These are phyloP conservation scores for Turnera subulata DNA, from an alignment of 345 rosid species.

Conservation along the genomic window DNA sequence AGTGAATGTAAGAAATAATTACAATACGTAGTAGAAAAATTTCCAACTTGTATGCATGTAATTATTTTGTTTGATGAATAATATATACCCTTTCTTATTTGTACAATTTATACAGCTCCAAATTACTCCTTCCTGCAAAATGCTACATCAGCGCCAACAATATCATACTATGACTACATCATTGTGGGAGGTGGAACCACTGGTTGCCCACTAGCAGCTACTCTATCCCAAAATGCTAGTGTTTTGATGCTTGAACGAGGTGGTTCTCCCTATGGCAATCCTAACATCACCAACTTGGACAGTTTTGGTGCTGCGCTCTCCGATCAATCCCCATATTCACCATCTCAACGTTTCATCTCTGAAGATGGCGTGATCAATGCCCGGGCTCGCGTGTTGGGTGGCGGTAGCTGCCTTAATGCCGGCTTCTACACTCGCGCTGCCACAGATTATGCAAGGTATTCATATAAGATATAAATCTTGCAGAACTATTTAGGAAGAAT, in stretches of 20 bases:
- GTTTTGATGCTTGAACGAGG: conserved; percentile 28
- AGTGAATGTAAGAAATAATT: too few relatives aligned
- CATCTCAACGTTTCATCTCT: conserved; percentile 28
- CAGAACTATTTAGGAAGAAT: too few relatives aligned
- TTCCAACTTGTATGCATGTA: too few relatives aligned
- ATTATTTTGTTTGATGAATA: too few relatives aligned
- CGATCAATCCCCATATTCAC: conserved; percentile 18
- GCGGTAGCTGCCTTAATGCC: conserved; percentile 19
- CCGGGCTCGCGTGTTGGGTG: conserved; percentile 24
- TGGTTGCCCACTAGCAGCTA: conserved; percentile 27
- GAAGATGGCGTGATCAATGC: conserved; percentile 26
- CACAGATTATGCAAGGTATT: conserved; percentile 9
- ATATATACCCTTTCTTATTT: neutral
- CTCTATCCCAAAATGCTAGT: conserved; percentile 25
- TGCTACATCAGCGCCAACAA: conserved; percentile 19
- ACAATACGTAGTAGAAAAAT: too few relatives aligned
- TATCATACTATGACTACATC: conserved; percentile 28
- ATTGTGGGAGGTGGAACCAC: conserved; percentile 33
- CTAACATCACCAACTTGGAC: conserved; percentile 18
- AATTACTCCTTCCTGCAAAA: conserved; percentile 16
- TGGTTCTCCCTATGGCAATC: conserved; percentile 27
- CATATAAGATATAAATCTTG: too few relatives aligned
- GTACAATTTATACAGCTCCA: conserved; percentile 6
- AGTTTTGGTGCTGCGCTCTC: conserved; percentile 23
- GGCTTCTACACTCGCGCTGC: conserved; percentile 19